phyloP scores from a whole-genome alignment of 208 protist species.

The Crithidia bombi region DNA sequence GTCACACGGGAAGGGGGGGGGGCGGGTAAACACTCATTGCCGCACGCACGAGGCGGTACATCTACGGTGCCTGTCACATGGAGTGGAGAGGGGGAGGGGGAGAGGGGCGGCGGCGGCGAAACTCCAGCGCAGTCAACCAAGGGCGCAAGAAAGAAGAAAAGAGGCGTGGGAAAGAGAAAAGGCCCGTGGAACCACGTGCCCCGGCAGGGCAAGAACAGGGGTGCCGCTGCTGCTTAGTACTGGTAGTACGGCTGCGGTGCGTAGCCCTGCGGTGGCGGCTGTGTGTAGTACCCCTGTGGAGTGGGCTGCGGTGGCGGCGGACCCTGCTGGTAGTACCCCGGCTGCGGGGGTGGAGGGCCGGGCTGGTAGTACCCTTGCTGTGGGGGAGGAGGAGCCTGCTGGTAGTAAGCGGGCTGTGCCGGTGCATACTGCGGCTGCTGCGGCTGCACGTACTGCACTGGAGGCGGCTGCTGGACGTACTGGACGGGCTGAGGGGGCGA shows the following conservation, averaged over 20 bases:
- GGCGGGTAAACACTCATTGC: too few relatives aligned
- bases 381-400: constrained; percentile 27
- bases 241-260: constrained; percentile 31
- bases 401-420: constrained; percentile 14
- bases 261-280: constrained; percentile 35
- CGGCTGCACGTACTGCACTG: constrained; percentile 13
- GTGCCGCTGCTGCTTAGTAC: constrained; percentile 7
- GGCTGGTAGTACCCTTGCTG: constrained; percentile 29
- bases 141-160: too few relatives aligned
- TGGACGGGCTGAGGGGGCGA: constrained; percentile 7
- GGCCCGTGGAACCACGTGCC: too few relatives aligned
- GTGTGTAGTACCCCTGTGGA: constrained; percentile 25
- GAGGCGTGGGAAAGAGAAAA: neutral
- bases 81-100: too few relatives aligned
- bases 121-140: too few relatives aligned
- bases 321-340: neutral
- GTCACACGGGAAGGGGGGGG: too few relatives aligned
- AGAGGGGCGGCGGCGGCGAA: too few relatives aligned
- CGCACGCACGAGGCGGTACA: too few relatives aligned
- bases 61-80: too few relatives aligned
- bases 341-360: constrained; percentile 4
- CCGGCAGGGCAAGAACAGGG: neutral
- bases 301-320: constrained; percentile 8
- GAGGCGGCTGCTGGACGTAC: constrained; percentile 24
- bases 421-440: constrained; percentile 17